These are phyloP conservation scores for Wilhelminamyces savonicus DNA, from an alignment of 805 yeast species.

Conservation along the genomic window DNA sequence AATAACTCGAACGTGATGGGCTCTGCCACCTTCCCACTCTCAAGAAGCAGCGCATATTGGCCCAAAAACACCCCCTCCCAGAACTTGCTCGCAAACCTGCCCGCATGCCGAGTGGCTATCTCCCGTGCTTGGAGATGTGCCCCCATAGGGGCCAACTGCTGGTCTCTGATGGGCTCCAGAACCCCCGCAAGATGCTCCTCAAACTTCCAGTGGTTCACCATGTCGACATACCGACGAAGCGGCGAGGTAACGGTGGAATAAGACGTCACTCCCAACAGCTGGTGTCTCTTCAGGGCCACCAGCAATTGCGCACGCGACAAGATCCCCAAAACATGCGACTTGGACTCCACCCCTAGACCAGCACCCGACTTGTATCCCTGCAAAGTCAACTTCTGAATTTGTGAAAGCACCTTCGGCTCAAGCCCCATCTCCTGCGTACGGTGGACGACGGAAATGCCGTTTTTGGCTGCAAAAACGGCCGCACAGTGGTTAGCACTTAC, in stretches of 20 bases:
- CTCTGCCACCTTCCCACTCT: slow-evolving; percentile 1
- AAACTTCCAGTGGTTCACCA: slow-evolving; percentile 71
- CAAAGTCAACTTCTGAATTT: not conserved
- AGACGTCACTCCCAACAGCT: slow-evolving; percentile 52
- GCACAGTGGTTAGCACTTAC: slow-evolving; percentile 64
- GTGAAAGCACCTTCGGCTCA: slow-evolving; percentile 2
- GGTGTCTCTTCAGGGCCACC: slow-evolving; percentile 43
- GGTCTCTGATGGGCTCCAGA: not conserved
- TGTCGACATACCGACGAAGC: slow-evolving; percentile 19
- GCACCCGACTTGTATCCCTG: too few relatives aligned
- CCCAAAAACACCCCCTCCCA: slow-evolving; percentile 10
- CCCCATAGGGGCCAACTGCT: slow-evolving; percentile 6
- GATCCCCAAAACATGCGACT: slow-evolving; percentile 37
- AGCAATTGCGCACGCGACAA: slow-evolving; percentile 50
- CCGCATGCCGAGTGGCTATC: slow-evolving; percentile 4
- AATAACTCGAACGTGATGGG: slow-evolving; percentile 7
- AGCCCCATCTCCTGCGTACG: slow-evolving; percentile 28
- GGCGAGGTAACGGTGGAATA: slow-evolving; percentile 71
- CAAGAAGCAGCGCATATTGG: slow-evolving; percentile 5
- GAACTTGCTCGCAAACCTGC: slow-evolving; percentile 6
- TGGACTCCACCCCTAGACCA: slow-evolving; percentile 38
- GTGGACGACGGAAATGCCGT: slow-evolving; percentile 49
- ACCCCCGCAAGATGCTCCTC: slow-evolving; percentile 2
- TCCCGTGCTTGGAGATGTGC: slow-evolving; percentile 10
- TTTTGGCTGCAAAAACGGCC: slow-evolving; percentile 38